Base-by-base conservation (phyloP, 768 basidiomycete genomes). In the Sarcodon sp. region DNA sequence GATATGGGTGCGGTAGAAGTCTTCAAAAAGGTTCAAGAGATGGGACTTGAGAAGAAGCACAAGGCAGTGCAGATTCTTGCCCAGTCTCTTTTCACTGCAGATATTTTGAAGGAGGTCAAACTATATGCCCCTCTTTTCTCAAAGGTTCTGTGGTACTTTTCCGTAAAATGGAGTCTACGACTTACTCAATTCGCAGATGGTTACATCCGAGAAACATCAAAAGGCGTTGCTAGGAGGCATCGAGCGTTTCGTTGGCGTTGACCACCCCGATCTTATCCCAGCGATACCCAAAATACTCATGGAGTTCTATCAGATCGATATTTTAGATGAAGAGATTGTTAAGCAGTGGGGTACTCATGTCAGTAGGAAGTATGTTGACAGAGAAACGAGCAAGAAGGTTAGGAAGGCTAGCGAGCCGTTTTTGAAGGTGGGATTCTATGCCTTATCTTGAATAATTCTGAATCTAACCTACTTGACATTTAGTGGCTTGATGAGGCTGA, bases 341-440 rank as follows among this genome's bases (percentile, higher is more conserved):
- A 79, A 72, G 8, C 80, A 92, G 53, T 97, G 92, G 94, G 92
- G 92, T 7, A 94, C 89, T 4, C 92, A 94, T 56, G 89, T 92
- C 61, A 88, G 84, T 67, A 94, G 87, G 74, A 96, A 97, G 69
- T 94, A 90, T 60, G 87, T 92, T 41, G 88, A 94, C 66, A 91
- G 86, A 66, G 92, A 97, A 27, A 84, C 78, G 43, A 87, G 85
- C 64, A 98, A 97, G 78, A 92, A 80, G 66, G 92, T 99, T 46
- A 75, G 93, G 57, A 94, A 93, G 71, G 91, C 91, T 10, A 86
- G 87, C 54, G 91, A 89, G 62, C 91, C 93, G 0, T 97, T 98
- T 72, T 68, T 98, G 60, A 91, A 92, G 75, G 87, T 87, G 53
- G 44, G 3, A 10, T 47, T 18, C 10, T 35, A 45, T 11, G 27